phyloP scores from a whole-genome alignment of 1,284 basidiomycete genomes.

The Apiotrichum sp. region DNA sequence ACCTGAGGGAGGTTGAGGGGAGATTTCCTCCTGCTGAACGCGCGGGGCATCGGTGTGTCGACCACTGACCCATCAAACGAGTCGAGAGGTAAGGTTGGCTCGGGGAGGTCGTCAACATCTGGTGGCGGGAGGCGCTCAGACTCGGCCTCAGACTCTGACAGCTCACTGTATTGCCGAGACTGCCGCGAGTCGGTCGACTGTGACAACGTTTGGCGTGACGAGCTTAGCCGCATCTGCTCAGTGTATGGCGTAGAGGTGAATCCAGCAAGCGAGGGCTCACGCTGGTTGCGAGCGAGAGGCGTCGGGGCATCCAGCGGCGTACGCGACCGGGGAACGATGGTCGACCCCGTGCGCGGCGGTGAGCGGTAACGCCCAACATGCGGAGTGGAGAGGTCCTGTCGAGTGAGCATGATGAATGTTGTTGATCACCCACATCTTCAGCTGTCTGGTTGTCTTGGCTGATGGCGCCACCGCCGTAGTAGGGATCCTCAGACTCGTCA shows the following conservation, averaged over 20 bases:
- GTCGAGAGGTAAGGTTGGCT: background rate
- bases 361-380: background rate
- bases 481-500: conserved; percentile 4
- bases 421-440: background rate
- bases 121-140: background rate
- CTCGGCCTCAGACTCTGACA: background rate
- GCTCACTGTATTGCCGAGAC: background rate
- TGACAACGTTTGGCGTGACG: background rate
- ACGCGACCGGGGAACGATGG: background rate
- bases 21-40: background rate
- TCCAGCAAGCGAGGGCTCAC: background rate
- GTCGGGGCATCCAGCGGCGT: background rate
- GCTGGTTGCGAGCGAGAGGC: background rate
- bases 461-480: background rate
- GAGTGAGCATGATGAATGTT: background rate
- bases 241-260: conserved; percentile 1
- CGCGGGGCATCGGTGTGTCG: conserved; percentile 7
- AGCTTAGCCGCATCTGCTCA: conserved; percentile 1
- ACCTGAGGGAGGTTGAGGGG: background rate
- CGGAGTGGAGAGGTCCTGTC: background rate
- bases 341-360: conserved; percentile 1
- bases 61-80: background rate
- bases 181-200: background rate
- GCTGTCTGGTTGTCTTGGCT: background rate
- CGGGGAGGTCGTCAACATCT: background rate